A percentile compares a stretch with the other conserved stretches of the same genome.
phyloP scores from a whole-genome alignment of 805 yeast species.

The Cyberlindnera maclurae region DNA sequence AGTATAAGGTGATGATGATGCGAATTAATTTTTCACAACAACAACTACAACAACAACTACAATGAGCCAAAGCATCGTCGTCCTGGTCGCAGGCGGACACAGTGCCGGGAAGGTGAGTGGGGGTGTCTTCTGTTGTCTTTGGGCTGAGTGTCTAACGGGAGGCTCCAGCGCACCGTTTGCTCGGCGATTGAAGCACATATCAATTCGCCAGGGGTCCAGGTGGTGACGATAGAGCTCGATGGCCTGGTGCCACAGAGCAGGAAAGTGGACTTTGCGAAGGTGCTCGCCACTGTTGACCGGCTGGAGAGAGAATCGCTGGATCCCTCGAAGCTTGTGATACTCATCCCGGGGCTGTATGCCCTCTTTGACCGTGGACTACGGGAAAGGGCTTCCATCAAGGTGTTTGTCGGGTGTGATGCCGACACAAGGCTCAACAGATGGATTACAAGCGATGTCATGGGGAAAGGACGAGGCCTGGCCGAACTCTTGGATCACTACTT shows the following conservation, averaged over 20 bases:
- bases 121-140: conserved; percentile 2
- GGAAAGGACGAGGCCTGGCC: conserved; percentile 17
- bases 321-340: conserved; percentile 26
- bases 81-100: conserved; percentile 57
- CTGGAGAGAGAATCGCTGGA: background rate
- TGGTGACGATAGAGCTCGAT: background rate
- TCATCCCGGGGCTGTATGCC: conserved; percentile 78
- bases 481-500: conserved; percentile 40
- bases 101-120: conserved; percentile 41
- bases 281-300: conserved; percentile 15
- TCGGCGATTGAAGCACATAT: background rate
- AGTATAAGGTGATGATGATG: no score
- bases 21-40: background rate
- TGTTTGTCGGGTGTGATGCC: conserved; percentile 78
- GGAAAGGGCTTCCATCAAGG: conserved; percentile 51
- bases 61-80: conserved; percentile 19
- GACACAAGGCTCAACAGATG: conserved; percentile 80
- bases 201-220: background rate
- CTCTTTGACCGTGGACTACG: conserved; percentile 55
- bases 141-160: background rate
- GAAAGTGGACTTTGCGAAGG: conserved; percentile 24
- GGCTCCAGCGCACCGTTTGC: background rate
- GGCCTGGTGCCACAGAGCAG: conserved; percentile 14
- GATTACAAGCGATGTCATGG: conserved; percentile 36
- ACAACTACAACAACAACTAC: no score